Percentiles rank a stretch among this genome's conserved stretches.
These are phyloP conservation scores for Exophiala lecanii-corni DNA, from an alignment of 2,329 filamentous ascomycete genomes.

Conservation along the genomic window DNA sequence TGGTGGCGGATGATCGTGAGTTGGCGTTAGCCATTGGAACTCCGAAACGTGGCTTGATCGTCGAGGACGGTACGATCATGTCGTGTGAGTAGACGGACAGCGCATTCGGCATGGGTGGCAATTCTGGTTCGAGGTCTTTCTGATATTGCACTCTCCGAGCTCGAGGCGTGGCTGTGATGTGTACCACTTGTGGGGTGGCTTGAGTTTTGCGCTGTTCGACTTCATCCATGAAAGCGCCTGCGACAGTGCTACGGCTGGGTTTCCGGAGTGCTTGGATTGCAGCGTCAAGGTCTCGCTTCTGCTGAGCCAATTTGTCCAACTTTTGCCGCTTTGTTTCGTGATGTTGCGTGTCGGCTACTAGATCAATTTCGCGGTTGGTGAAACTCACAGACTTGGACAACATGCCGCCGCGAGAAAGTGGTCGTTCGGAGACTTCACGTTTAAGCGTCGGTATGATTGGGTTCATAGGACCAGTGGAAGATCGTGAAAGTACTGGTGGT, in stretches of 20 bases:
- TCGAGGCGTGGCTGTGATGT: constrained; percentile 47
- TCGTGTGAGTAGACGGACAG: constrained; percentile 8
- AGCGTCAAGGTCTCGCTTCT: constrained; percentile 45
- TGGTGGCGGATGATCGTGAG: constrained; percentile 18
- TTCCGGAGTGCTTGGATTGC: constrained; percentile 45
- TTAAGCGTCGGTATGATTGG: constrained; percentile 30
- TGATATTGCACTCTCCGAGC: constrained; percentile 33
- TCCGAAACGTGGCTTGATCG: constrained; percentile 26
- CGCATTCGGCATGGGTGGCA: constrained; percentile 15
- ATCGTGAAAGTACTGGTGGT: constrained; percentile 38
- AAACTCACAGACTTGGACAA: constrained; percentile 43
- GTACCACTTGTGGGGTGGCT: constrained; percentile 41
- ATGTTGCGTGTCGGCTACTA: constrained; percentile 41
- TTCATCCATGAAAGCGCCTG: constrained; percentile 42
- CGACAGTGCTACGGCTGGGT: constrained; percentile 44
- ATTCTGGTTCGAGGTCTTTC: constrained; percentile 14
- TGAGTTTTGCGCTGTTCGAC: constrained; percentile 35
- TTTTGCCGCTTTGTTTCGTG: constrained; percentile 44
- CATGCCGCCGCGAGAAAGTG: constrained; percentile 36
- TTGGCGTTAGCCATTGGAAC: constrained; percentile 14
- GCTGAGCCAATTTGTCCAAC: constrained; percentile 41
- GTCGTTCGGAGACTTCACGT: constrained; percentile 40
- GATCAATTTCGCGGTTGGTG: constrained; percentile 47
- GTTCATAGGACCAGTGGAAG: constrained; percentile 38
- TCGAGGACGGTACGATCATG: constrained; percentile 28